These are phyloP conservation scores for Gamsiella multidivaricata DNA, from an alignment of 192 early-diverging fungal genomes.

Conservation along the genomic window DNA sequence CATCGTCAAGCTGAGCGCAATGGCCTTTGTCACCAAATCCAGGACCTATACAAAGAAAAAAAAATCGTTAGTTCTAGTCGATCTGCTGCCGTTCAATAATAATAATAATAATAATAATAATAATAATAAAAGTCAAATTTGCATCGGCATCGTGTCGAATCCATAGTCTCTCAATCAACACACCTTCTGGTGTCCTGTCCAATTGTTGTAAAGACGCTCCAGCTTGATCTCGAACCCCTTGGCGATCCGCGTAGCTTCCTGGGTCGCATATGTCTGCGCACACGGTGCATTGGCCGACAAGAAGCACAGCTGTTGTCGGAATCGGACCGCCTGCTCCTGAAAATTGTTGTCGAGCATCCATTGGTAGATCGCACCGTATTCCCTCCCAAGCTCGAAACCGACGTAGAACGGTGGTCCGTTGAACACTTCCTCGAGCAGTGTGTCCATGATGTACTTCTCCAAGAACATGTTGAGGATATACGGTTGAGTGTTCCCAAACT, in stretches of 20 bases:
- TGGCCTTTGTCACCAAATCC: conserved; percentile 53
- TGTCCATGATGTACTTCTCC: conserved; percentile 66
- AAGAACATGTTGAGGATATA: conserved; percentile 60
- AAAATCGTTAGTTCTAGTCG: background rate
- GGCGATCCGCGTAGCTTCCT: conserved; percentile 32
- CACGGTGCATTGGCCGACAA: conserved; percentile 44
- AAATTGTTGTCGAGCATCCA: conserved; percentile 57
- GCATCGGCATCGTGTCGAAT: no score
- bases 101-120: no score
- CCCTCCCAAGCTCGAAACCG: conserved; percentile 36
- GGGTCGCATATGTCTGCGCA: conserved; percentile 26
- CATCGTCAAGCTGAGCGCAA: conserved; percentile 57
- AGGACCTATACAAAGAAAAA: conserved; percentile 25
- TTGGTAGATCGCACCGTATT: conserved; percentile 31
- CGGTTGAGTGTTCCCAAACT: conserved; percentile 47
- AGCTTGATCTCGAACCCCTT: conserved; percentile 45
- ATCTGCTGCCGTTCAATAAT: no score
- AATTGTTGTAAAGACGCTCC: conserved; percentile 44
- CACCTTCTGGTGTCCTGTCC: conserved; percentile 51
- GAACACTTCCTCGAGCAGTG: conserved; percentile 57
- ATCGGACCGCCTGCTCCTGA: conserved; percentile 47
- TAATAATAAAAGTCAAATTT: no score
- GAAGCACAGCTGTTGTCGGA: conserved; percentile 57
- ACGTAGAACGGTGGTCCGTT: conserved; percentile 53
- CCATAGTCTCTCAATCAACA: background rate